Evolutionary conservation across 345 rosid species (phyloP).

Genomic region (Salix caprea): DNA sequence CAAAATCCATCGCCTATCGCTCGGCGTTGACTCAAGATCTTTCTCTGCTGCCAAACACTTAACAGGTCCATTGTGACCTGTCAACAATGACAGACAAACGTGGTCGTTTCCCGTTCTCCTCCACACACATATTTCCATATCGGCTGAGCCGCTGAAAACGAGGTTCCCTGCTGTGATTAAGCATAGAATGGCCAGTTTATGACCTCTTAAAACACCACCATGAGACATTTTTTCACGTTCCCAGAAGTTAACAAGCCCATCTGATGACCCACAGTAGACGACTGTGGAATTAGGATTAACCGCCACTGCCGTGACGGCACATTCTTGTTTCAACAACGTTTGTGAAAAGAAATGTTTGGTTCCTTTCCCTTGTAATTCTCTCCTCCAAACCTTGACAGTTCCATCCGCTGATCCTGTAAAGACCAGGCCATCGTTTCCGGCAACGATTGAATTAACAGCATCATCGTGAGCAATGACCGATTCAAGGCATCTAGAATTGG

Average conservation of each 20-base stretch:
- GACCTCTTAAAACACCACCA: constrained; percentile 71
- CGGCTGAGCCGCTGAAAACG: constrained; percentile 84
- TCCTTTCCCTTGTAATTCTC: constrained; percentile 79
- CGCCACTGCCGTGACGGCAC: constrained; percentile 70
- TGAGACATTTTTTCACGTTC: constrained; percentile 51
- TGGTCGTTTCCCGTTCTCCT: constrained; percentile 49
- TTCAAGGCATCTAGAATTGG: constrained; percentile 67
- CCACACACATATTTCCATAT: constrained; percentile 80
- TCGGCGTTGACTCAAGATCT: constrained; percentile 42
- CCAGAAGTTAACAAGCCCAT: constrained; percentile 80
- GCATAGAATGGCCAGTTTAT: constrained; percentile 70
- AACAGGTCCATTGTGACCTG: constrained; percentile 77
- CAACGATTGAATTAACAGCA: constrained; percentile 63
- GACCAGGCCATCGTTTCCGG: constrained; percentile 74
- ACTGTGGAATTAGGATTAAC: constrained; percentile 48
- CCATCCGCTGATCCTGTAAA: constrained; percentile 92
- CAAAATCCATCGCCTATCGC: constrained; percentile 61
- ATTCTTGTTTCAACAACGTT: constrained; percentile 72
- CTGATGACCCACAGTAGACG: constrained; percentile 80
- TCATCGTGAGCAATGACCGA: constrained; percentile 76
- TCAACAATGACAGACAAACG: constrained; percentile 53
- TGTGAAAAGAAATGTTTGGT: constrained; percentile 83
- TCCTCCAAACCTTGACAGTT: constrained; percentile 77
- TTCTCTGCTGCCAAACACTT: constrained; percentile 81
- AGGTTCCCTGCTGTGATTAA: constrained; percentile 62